Evolutionary conservation across 2,329 filamentous ascomycete species (phyloP).

Genomic region (Aspergillus fischeri): DNA sequence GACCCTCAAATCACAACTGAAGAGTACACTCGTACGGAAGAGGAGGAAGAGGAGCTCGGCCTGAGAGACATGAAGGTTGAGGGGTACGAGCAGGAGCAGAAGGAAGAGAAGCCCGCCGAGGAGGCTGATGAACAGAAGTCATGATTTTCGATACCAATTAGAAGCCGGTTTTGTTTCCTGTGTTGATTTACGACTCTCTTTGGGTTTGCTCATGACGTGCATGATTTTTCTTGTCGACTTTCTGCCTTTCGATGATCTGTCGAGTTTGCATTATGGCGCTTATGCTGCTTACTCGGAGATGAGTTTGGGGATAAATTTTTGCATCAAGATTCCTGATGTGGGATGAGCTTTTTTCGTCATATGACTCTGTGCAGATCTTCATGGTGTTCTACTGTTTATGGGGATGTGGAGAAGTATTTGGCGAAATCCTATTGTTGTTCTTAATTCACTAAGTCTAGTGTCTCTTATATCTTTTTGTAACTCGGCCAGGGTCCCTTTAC

Average conservation of each 20-base stretch:
- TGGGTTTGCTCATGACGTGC: slow-evolving; percentile 18
- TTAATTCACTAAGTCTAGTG: neutral
- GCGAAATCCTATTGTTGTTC: neutral
- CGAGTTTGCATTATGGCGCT: slow-evolving; percentile 6
- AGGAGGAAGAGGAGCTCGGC: slow-evolving; percentile 92
- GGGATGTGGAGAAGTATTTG: neutral
- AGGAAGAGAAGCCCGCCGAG: slow-evolving; percentile 13
- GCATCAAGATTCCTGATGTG: neutral
- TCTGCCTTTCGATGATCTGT: neutral
- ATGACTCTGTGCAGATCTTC: neutral
- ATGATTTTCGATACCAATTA: slow-evolving; percentile 18
- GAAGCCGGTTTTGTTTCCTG: slow-evolving; percentile 7
- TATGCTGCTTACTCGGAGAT: neutral
- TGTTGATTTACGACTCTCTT: slow-evolving; percentile 16
- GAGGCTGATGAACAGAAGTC: slow-evolving; percentile 23
- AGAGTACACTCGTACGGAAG: slow-evolving; percentile 80
- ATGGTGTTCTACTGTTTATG: neutral
- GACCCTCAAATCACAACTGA: slow-evolving; percentile 79
- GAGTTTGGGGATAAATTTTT: neutral
- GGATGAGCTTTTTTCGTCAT: neutral
- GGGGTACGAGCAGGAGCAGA: slow-evolving; percentile 64
- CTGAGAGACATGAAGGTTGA: slow-evolving; percentile 90
- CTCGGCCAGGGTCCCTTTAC: neutral
- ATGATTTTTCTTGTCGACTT: slow-evolving; percentile 12
- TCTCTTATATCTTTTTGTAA: neutral